These are phyloP conservation scores for Cercospora sp. DNA, from an alignment of 2,329 filamentous ascomycete genomes.

Conservation along the genomic window DNA sequence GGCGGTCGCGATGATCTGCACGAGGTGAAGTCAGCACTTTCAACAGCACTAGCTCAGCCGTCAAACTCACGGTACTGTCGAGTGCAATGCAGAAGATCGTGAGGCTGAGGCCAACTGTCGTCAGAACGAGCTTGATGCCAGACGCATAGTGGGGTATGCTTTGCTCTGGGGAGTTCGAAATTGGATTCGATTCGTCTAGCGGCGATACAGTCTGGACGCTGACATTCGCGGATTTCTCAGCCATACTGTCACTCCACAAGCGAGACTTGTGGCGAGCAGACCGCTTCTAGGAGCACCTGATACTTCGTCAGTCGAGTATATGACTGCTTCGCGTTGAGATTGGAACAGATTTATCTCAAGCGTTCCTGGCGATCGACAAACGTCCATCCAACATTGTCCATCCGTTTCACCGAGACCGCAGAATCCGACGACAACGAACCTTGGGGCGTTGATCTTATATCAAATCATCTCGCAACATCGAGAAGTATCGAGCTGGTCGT, in stretches of 20 bases:
- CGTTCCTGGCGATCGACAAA: not conserved
- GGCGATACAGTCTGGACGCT: not conserved
- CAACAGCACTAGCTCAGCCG: not conserved
- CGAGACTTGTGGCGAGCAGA: not conserved
- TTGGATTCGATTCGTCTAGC: not conserved
- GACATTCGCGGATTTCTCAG: not conserved
- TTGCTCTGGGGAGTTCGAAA: not conserved
- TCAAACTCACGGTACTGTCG: conserved; percentile 6
- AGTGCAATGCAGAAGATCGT: conserved; percentile 15
- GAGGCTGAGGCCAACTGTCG: conserved; percentile 39
- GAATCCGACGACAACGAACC: not conserved
- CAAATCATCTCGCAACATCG: not conserved
- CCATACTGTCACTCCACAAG: not conserved
- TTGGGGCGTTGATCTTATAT: not conserved
- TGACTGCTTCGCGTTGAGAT: not conserved
- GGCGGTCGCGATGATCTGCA: conserved; percentile 46
- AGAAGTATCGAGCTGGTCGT: too few species aligned
- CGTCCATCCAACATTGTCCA: not conserved
- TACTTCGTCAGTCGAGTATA: not conserved
- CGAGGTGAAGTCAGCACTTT: not conserved
- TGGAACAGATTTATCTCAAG: not conserved
- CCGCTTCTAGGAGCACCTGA: not conserved
- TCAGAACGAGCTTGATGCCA: conserved; percentile 36
- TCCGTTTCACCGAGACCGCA: not conserved
- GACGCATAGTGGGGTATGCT: not conserved